Evolutionary conservation across 2,329 filamentous ascomycete genomes (phyloP), one percentile per base, ranked within the genome.

Genomic region (Aspergillus sp.): DNA sequence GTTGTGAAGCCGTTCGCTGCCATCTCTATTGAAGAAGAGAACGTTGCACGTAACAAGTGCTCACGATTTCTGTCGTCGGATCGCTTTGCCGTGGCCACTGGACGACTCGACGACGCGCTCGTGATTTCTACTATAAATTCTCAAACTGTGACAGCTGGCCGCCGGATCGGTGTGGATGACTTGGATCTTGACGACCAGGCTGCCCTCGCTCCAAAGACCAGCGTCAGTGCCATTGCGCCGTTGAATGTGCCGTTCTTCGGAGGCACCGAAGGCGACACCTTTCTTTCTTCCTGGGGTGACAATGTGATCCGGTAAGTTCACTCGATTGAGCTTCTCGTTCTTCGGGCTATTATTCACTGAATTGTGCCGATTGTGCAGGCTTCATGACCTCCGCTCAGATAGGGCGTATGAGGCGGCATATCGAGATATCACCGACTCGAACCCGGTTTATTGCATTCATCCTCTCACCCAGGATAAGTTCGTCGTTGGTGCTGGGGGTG

Each of bases 271-370:
- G 82, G 82, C 2, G 73, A 84, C 51, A 72, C 85, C 0, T 87
- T 88, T 59, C 73, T 89, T 2, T 83, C 83, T 32, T 85, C 85
- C 9, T 85, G 84, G 69, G 84, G 85, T 54, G 84, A 87, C 67
- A 83, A 85, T 11, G 75, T 81, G 45, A 76, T 81, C 45, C 69
- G 77, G 77, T 77, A 71, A 42, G 36, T n/a, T n/a, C 36, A 14
- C 36, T 42, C 16, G 16, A 3, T 42, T 14, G 36, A 16, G 22
- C 55, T 32, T 49, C 18, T 9, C 7, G 22, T 9, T 24, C 6
- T 7, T 20, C 24, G 52, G 7, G 6, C n/a, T 42, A 9, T n/a
- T 11, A 6, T 29, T 31, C 9, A 46, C 16, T 16, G 12, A 20
- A 18, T 47, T 47, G 18, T 9, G 20, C 18, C 45, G 45, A 10